Percentiles rank a stretch among this genome's conserved stretches.
Conservation (phyloP, 345 rosid species). For the Sonneratia caseolaris region DNA sequence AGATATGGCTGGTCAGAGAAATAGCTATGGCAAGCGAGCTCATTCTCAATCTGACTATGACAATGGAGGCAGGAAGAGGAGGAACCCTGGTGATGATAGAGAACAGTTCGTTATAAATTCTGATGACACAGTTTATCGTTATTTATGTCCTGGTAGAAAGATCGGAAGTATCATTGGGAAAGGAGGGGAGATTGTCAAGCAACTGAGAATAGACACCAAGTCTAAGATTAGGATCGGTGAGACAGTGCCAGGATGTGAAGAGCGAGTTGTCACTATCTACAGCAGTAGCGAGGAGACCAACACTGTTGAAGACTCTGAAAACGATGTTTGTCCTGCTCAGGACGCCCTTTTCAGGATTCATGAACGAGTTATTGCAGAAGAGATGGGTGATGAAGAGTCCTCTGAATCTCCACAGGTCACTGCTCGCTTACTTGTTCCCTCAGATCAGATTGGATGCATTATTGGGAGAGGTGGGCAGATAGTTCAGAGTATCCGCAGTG, state of each 20-base stretch:
- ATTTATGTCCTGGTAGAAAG: conserved; percentile 72
- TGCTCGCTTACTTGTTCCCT: conserved; percentile 83
- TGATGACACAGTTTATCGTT: conserved; percentile 75
- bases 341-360: conserved; percentile 88
- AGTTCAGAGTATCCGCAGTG: conserved; percentile 74
- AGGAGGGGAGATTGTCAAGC: conserved; percentile 96
- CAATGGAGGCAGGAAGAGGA: conserved; percentile 57
- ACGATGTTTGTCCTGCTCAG: conserved; percentile 68
- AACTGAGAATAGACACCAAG: conserved; percentile 68
- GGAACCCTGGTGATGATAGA: conserved; percentile 62
- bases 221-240: conserved; percentile 85
- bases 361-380: conserved; percentile 69
- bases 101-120: conserved; percentile 49
- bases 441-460: conserved; percentile 96
- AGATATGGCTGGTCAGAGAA: conserved; percentile 71
- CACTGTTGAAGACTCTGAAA: conserved; percentile 42
- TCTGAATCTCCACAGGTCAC: conserved; percentile 48
- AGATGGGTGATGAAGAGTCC: conserved; percentile 51
- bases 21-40: conserved; percentile 67
- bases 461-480: conserved; percentile 95
- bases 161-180: conserved; percentile 93
- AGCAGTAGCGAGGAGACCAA: conserved; percentile 84
- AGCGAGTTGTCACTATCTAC: conserved; percentile 85
- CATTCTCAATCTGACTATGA: conserved; percentile 68
- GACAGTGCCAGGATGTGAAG: conserved; percentile 65